Percentiles rank a stretch among this genome's conserved stretches.
Evolutionary conservation across 2,329 filamentous ascomycete species (phyloP).

Genomic region (Xylaria sp.): DNA sequence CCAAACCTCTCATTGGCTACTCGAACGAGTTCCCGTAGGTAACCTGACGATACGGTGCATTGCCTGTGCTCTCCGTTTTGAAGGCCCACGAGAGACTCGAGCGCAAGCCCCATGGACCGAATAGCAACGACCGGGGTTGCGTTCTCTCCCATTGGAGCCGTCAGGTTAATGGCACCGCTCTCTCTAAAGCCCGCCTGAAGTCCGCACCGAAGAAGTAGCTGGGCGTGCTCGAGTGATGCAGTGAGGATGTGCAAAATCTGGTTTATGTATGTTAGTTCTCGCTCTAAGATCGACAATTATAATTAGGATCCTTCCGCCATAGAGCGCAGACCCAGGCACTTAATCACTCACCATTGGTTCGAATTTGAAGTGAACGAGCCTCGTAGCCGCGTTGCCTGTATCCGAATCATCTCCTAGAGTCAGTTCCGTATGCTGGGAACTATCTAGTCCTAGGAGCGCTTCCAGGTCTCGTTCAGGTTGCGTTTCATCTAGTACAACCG

Average conservation of each 20-base stretch:
- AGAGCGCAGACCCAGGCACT: neutral
- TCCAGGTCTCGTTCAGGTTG: constrained; percentile 27
- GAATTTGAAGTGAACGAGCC: constrained; percentile 83
- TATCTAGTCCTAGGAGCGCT: constrained; percentile 34
- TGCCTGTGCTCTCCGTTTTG: constrained; percentile 44
- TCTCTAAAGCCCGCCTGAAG: constrained; percentile 86
- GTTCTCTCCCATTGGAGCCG: constrained; percentile 39
- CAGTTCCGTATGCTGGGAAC: constrained; percentile 33
- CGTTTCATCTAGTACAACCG: constrained; percentile 47
- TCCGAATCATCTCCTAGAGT: constrained; percentile 23
- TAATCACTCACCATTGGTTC: constrained; percentile 81
- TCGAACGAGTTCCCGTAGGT: constrained; percentile 67
- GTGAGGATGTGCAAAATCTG: constrained; percentile 89
- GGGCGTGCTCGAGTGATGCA: constrained; percentile 73
- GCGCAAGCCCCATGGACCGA: constrained; percentile 77
- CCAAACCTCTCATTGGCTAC: constrained; percentile 76
- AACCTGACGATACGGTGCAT: constrained; percentile 64
- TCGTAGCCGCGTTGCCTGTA: constrained; percentile 38
- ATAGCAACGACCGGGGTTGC: constrained; percentile 77
- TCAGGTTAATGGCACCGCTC: constrained; percentile 76
- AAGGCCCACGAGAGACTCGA: constrained; percentile 79
- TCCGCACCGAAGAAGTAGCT: constrained; percentile 74
- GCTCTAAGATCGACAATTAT: neutral
- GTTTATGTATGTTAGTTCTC: neutral
- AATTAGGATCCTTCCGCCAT: neutral